These are phyloP conservation scores for Termitomyces sp. DNA, from an alignment of 768 basidiomycete species.

Conservation along the genomic window DNA sequence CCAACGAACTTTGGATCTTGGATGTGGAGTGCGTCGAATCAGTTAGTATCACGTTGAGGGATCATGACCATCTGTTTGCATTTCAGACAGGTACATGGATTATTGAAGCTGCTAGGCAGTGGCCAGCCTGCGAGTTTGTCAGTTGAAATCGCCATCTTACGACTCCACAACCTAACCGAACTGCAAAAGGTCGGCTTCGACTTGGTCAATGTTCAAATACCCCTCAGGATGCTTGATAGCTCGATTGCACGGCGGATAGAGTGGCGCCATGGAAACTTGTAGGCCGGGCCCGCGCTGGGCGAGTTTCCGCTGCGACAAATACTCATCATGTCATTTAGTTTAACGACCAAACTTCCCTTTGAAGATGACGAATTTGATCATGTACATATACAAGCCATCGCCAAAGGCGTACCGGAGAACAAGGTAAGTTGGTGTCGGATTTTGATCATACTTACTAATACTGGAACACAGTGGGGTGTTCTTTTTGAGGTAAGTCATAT, in stretches of 20 bases:
- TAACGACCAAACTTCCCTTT: slow-evolving; percentile 76
- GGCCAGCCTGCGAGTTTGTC: slow-evolving; percentile 66
- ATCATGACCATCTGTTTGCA: neutral
- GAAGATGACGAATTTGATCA: slow-evolving; percentile 83
- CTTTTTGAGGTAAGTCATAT: slow-evolving; percentile 55
- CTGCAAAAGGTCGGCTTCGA: slow-evolving; percentile 69
- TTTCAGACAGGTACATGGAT: slow-evolving; percentile 67
- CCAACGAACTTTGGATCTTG: slow-evolving; percentile 60
- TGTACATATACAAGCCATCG: slow-evolving; percentile 68
- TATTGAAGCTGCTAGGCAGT: slow-evolving; percentile 69
- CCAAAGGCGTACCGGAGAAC: slow-evolving; percentile 71
- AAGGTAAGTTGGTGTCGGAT: slow-evolving; percentile 43
- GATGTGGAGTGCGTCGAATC: slow-evolving; percentile 61
- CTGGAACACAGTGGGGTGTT: slow-evolving; percentile 53
- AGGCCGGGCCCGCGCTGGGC: slow-evolving; percentile 4
- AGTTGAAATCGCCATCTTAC: neutral
- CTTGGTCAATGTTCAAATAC: slow-evolving; percentile 72
- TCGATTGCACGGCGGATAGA: slow-evolving; percentile 55
- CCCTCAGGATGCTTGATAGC: slow-evolving; percentile 48
- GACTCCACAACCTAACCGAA: neutral
- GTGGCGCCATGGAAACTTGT: slow-evolving; percentile 84
- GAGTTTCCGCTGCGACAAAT: neutral
- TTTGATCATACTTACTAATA: slow-evolving; percentile 7
- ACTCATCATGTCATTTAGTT: slow-evolving; percentile 34
- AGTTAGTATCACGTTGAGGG: neutral